phyloP scores from a whole-genome alignment of 768 basidiomycete genomes.

The Lentinus tigrinus region DNA sequence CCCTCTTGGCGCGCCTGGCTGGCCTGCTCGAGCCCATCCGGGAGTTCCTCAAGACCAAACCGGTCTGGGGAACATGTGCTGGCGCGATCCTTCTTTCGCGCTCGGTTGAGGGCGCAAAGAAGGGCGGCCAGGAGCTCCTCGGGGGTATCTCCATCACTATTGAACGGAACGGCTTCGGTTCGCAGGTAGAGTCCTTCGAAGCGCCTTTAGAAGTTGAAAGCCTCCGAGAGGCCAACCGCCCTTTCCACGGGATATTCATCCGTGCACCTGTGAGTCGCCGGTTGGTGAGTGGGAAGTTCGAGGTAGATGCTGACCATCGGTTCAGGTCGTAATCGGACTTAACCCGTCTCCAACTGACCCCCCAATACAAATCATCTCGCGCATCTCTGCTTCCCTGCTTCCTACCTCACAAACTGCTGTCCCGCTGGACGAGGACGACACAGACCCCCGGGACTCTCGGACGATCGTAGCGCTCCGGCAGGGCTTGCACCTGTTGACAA shows the following conservation, averaged over 20 bases:
- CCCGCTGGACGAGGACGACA: constrained; percentile 40
- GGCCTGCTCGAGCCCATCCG: constrained; percentile 81
- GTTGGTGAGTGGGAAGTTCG: neutral
- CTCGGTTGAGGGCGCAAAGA: constrained; percentile 72
- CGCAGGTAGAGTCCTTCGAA: constrained; percentile 91
- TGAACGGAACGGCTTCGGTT: constrained; percentile 91
- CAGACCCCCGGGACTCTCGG: constrained; percentile 53
- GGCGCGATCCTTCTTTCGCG: constrained; percentile 88
- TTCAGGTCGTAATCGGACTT: constrained; percentile 64
- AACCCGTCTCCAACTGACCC: constrained; percentile 45
- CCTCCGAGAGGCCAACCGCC: constrained; percentile 53
- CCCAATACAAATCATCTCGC: constrained; percentile 69
- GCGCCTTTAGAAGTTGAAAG: constrained; percentile 65
- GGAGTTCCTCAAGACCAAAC: constrained; percentile 66
- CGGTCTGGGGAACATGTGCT: constrained; percentile 95
- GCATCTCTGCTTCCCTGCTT: constrained; percentile 55
- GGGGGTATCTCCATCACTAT: constrained; percentile 79
- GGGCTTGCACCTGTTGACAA: constrained; percentile 81
- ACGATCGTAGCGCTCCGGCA: constrained; percentile 84
- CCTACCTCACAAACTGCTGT: constrained; percentile 38
- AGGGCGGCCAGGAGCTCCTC: constrained; percentile 84
- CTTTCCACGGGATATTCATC: constrained; percentile 89
- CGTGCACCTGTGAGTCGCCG: constrained; percentile 75
- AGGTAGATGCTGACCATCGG: neutral
- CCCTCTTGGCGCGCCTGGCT: constrained; percentile 65